phyloP scores from a whole-genome alignment of 1,284 basidiomycete species.

The Leccinum angustisporum region DNA sequence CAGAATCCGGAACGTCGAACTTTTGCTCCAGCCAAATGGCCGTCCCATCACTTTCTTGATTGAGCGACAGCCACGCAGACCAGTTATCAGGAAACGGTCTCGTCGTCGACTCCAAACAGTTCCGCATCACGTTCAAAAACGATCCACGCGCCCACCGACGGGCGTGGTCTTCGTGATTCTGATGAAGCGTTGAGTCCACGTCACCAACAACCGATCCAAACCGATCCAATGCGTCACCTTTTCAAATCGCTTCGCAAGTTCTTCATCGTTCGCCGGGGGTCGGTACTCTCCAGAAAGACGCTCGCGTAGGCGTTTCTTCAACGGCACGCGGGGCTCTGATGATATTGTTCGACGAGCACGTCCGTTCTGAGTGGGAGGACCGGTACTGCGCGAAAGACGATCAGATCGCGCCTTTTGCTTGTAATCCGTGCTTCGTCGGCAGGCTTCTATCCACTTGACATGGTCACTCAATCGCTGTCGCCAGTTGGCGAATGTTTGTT shows the following conservation, averaged over 20 bases:
- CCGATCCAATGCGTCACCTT: conserved; percentile 46
- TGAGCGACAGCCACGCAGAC: conserved; percentile 67
- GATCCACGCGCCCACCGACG: conserved; percentile 69
- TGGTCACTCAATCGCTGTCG: conserved; percentile 40
- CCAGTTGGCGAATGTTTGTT: conserved; percentile 38
- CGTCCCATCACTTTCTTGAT: conserved; percentile 67
- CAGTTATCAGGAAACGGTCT: conserved; percentile 39
- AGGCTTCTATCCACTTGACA: conserved; percentile 58
- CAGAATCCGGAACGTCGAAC: conserved; percentile 63
- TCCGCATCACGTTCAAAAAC: conserved; percentile 52
- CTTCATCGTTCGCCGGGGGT: conserved; percentile 59
- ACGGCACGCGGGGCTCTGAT: conserved; percentile 38
- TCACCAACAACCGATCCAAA: background rate
- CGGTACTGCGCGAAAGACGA: conserved; percentile 35
- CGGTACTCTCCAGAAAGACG: conserved; percentile 48
- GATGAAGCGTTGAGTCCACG: conserved; percentile 17
- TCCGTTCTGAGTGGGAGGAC: conserved; percentile 3
- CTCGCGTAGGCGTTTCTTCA: conserved; percentile 48
- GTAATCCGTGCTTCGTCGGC: conserved; percentile 57
- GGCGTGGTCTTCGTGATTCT: conserved; percentile 71
- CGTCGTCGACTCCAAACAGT: conserved; percentile 38
- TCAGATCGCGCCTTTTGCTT: conserved; percentile 47
- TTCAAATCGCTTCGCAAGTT: conserved; percentile 60
- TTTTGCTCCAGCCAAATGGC: conserved; percentile 77
- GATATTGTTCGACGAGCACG: conserved; percentile 1